A percentile compares a stretch with the other conserved stretches of the same genome.
Evolutionary conservation across 768 basidiomycete species (phyloP).

Genomic region (Guyanaporus albipodus): DNA sequence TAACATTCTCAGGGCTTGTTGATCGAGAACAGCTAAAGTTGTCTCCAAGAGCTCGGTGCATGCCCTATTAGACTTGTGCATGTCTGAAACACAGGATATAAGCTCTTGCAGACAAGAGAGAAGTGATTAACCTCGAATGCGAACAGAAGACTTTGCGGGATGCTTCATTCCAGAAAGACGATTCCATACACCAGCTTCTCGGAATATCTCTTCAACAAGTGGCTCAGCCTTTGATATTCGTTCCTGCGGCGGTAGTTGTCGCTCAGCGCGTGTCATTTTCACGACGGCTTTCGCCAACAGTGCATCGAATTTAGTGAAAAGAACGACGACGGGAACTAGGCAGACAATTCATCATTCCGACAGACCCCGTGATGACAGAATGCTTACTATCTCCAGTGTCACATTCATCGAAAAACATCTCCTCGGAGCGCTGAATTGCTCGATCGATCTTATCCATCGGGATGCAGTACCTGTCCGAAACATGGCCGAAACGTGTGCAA

Average conservation of each 20-base stretch:
- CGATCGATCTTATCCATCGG: slow-evolving; percentile 3
- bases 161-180: not conserved
- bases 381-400: not conserved
- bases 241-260: not conserved
- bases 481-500: too few species aligned
- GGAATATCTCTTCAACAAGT: not conserved
- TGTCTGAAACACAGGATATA: not conserved
- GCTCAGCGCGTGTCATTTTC: not conserved
- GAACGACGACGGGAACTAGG: slow-evolving; percentile 3
- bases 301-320: slow-evolving; percentile 7
- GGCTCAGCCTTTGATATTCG: not conserved
- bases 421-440: not conserved
- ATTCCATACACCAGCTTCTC: not conserved
- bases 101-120: too few species aligned
- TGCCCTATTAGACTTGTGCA: not conserved
- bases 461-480: slow-evolving; percentile 3
- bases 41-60: not conserved
- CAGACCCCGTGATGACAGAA: not conserved
- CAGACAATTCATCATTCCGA: not conserved
- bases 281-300: not conserved
- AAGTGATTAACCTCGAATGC: not conserved
- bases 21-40: not conserved
- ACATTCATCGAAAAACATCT: not conserved
- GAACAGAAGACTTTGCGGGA: not conserved
- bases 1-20: not conserved